Evolutionary conservation across 2,329 filamentous ascomycete species (phyloP), one percentile per base, ranked within the genome.

Genomic region (Didymella segeticola): DNA sequence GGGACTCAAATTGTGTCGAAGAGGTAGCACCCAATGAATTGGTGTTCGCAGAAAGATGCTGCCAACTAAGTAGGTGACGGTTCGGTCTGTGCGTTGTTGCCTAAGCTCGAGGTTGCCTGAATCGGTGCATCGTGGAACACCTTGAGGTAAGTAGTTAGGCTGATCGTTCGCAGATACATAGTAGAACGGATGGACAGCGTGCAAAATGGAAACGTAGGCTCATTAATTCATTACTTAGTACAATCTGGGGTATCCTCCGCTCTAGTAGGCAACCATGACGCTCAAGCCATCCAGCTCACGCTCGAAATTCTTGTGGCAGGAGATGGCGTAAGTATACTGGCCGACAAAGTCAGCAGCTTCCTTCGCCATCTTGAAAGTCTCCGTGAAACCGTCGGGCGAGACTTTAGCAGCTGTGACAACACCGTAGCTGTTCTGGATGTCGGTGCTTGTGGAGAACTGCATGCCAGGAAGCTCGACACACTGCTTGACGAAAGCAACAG

Each of bases 241-340:
- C 5, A 23, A 17, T 26, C 25, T 41, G 51, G 31, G 51, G 51
- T 54, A 49, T 54, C 51, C 45, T 49, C 29, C 23, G 29, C 23
- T 36, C 37, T 84, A 93, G 65, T 88, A 93, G 1, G 89, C 88
- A 53, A 93, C 83, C 79, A 85, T 81, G 2, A 77, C 73, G 46
- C 77, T 83, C 63, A 93, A 73, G 0, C 90, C 90, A 59, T 89
- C 86, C 70, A 89, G 56, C 79, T 96, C 90, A 19, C 91, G 80
- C 46, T 86, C 80, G 76, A 85, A 96, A 70, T 89, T 89, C 66
- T 86, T 83, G 69, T 95, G 90, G 76, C 86, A 83, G 19, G 86
- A 84, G 47, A 95, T 86, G 14, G 85, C 81, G 65, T 80, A 88
- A 38, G 87, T 84, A 76, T 91, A 92, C 62, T 85, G 83, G 61